These are phyloP conservation scores for Aspergillus sp. DNA, from an alignment of 2,329 filamentous ascomycete genomes.

Conservation along the genomic window DNA sequence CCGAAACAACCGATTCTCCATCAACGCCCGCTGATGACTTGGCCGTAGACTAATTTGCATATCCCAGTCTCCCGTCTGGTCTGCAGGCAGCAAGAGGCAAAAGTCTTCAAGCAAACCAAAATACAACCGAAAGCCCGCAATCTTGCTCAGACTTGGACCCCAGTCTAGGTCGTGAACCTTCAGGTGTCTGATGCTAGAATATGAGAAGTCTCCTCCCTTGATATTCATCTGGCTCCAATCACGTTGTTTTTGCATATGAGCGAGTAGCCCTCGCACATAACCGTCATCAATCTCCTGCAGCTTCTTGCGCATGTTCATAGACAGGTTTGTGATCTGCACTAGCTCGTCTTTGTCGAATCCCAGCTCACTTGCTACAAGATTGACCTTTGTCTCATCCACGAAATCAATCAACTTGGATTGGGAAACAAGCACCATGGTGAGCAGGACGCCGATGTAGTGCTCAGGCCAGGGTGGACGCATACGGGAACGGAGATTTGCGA, in stretches of 20 bases:
- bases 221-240: constrained; percentile 1
- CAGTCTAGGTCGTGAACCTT: background rate
- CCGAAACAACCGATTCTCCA: background rate
- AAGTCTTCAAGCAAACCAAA: background rate
- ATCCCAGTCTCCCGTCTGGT: background rate
- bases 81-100: background rate
- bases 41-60: background rate
- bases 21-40: background rate
- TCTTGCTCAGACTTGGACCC: background rate
- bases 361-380: background rate
- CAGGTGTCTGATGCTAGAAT: constrained; percentile 6
- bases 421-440: background rate
- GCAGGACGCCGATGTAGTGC: background rate
- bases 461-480: background rate
- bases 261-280: background rate
- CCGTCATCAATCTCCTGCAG: background rate
- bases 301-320: background rate
- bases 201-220: background rate
- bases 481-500: background rate
- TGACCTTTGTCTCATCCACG: background rate
- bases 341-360: background rate
- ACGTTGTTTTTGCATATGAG: background rate
- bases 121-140: background rate
- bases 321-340: background rate
- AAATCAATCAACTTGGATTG: background rate